These are phyloP conservation scores for Nelumbo lutea DNA, from an alignment of 164 flowering plant species.

Conservation along the genomic window DNA sequence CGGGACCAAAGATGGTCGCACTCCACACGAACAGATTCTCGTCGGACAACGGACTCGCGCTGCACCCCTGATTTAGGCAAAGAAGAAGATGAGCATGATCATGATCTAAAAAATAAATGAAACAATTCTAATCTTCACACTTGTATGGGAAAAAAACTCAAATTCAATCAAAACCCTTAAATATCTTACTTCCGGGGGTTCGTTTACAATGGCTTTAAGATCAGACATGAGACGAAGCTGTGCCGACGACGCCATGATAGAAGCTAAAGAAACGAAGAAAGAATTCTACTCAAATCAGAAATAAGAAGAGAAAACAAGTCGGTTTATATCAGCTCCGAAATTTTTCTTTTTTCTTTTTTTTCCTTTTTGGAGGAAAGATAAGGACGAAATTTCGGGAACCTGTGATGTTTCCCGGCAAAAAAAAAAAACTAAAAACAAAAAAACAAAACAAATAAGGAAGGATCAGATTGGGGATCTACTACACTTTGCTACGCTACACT, in stretches of 20 bases:
- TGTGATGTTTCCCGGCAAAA: not conserved
- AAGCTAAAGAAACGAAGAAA: not conserved
- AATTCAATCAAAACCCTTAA: not conserved
- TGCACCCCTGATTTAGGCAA: conserved; percentile 39
- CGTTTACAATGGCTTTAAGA: conserved; percentile 47
- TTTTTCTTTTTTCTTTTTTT: not conserved
- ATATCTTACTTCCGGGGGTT: conserved; percentile 40
- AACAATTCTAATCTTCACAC: too few species aligned
- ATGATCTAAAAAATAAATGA: not conserved
- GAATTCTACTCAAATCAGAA: not conserved
- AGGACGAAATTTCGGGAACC: not conserved
- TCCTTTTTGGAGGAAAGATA: not conserved
- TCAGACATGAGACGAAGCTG: conserved; percentile 59
- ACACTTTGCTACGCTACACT: too few species aligned
- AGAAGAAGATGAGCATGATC: not conserved
- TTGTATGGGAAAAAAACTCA: not conserved
- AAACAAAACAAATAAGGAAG: too few species aligned
- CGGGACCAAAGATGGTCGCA: conserved; percentile 52
- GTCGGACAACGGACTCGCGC: conserved; percentile 47
- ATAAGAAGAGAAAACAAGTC: not conserved
- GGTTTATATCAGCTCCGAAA: not conserved
- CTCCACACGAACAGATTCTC: conserved; percentile 52
- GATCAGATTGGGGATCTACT: too few species aligned
- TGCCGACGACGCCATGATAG: conserved; percentile 31
- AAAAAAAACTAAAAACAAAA: too few species aligned